Base-by-base conservation (phyloP, 2,329 filamentous ascomycete species). In the Aspergillus ibericus region DNA sequence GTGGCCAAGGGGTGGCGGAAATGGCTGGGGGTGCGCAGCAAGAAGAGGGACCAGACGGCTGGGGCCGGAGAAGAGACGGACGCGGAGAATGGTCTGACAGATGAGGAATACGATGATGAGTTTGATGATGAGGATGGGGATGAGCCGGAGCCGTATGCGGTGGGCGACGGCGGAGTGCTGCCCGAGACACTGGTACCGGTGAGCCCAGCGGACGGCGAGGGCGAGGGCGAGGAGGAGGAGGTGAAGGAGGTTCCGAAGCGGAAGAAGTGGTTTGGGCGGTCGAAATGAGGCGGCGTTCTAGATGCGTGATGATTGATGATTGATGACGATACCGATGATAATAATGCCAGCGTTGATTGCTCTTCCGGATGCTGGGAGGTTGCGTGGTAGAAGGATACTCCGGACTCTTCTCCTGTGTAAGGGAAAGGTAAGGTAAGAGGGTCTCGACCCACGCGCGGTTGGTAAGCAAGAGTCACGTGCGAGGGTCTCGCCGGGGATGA, bases 1-100 rank as follows among this genome's bases (percentile, higher is more conserved):
- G 63, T 74, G 5, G 66, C 73, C 50, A 77, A 77, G 57, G 71
- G 73, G 27, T 77, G 75, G 76, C 73, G 69, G 61, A 76, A 74
- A 55, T 76, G 73, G 72, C 58, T 76, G 35, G 66, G 68, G 20
- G 61, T 73, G 32, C 66, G 67, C 25, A 65, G 70, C 16, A 70
- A 68, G 49, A 70, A 68, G 56, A 67, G 69, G 54, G 60, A 62
- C 12, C 56, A 59, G 22, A 44, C 46, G 15, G 38, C 52, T 2
- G 59, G 44, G 15, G 38, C 52, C 2, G 59, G 59, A 15, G 63
- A 72, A 5, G 64, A 62, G 46, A 65, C 68, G 20, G 66, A 70
- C 27, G 58, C 49, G 4, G 64, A 62, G 38, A 57, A 63, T 16
- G 59, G 53, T 1, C 36, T 60, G n/a, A 63, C 53, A n/a, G 63